phyloP scores from a whole-genome alignment of 306 rosid species.

The Elaeagnus macrophylla region DNA sequence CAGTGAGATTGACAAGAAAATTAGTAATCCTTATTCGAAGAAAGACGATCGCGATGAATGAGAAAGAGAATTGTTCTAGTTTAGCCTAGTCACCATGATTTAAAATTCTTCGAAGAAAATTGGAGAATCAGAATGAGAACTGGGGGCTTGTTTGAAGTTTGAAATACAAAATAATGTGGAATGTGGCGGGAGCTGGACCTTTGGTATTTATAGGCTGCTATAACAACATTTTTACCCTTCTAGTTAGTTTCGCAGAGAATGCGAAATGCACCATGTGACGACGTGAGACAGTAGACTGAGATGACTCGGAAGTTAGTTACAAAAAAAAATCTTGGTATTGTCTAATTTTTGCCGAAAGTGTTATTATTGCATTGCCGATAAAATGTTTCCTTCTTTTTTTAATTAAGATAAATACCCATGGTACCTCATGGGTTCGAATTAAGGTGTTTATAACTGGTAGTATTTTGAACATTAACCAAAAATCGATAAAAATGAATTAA shows the following conservation, averaged over 20 bases:
- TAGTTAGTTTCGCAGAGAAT: neutral
- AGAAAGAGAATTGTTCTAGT: slow-evolving; percentile 7
- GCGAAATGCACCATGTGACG: neutral
- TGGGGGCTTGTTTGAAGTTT: slow-evolving; percentile 15
- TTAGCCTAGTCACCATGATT: slow-evolving; percentile 43
- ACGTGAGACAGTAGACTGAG: too few relatives aligned
- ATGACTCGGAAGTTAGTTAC: too few relatives aligned
- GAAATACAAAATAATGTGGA: slow-evolving; percentile 7
- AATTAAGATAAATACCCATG: too few relatives aligned
- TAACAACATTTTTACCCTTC: neutral
- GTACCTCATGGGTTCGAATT: too few relatives aligned
- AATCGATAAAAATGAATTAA: too few relatives aligned
- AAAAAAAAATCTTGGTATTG: too few relatives aligned
- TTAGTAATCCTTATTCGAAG: slow-evolving; percentile 5
- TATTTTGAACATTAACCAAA: too few relatives aligned
- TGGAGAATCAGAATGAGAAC: neutral
- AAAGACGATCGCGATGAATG: slow-evolving; percentile 13
- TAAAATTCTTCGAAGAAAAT: slow-evolving; percentile 5
- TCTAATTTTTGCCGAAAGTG: too few relatives aligned
- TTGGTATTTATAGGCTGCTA: slow-evolving; percentile 17
- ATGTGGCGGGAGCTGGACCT: slow-evolving; percentile 36
- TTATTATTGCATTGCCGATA: too few relatives aligned
- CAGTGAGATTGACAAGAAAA: slow-evolving; percentile 3
- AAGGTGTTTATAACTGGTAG: too few relatives aligned
- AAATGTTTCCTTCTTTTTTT: too few relatives aligned